A percentile compares a stretch with the other conserved stretches of the same genome.
phyloP scores from a whole-genome alignment of 768 basidiomycete genomes.

The Pleurotus tuoliensis region DNA sequence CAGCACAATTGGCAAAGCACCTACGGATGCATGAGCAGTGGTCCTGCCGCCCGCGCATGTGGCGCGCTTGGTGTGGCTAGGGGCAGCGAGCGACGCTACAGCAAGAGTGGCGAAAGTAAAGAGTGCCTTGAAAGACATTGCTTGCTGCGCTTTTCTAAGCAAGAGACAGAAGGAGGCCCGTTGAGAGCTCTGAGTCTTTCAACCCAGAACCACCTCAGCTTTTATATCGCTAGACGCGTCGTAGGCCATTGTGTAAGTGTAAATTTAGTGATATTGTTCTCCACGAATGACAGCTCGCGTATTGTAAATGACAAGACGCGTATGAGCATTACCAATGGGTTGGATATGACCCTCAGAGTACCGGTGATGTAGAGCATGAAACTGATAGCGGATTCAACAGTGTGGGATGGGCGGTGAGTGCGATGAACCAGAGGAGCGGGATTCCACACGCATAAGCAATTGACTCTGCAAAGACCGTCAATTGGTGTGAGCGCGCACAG shows the following conservation, averaged over 20 bases:
- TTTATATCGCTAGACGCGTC: conserved; percentile 1
- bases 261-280: background rate
- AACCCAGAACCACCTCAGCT: background rate
- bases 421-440: background rate
- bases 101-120: conserved; percentile 3
- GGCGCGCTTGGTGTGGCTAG: conserved; percentile 22
- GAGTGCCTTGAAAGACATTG: conserved; percentile 5
- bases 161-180: background rate
- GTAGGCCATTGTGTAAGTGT: background rate
- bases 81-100: conserved; percentile 46
- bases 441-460: background rate
- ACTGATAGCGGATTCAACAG: background rate
- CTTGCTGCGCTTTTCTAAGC: background rate
- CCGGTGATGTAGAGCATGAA: background rate
- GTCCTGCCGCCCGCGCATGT: conserved; percentile 17
- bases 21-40: conserved; percentile 11
- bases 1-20: background rate
- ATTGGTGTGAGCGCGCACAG: background rate
- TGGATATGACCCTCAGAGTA: background rate
- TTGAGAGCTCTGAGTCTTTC: conserved; percentile 1
- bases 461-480: background rate
- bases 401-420: background rate
- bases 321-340: background rate
- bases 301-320: background rate
- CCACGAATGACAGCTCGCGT: conserved; percentile 1